A percentile compares a stretch with the other conserved stretches of the same genome.
Conservation (phyloP, 306 rosid species). For the Morella rubra region DNA sequence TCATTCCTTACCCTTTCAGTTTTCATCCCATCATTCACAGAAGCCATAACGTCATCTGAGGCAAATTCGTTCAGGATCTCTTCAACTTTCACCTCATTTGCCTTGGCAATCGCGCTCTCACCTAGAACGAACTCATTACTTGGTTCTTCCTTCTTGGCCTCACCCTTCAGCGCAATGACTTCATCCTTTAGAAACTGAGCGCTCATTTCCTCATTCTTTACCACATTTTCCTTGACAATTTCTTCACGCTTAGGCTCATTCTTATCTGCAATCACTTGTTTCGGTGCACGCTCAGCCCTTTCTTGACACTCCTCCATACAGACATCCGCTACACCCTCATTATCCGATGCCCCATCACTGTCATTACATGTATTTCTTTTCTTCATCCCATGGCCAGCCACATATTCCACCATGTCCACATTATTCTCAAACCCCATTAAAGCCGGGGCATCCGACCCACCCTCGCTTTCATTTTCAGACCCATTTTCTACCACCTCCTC, state of each 20-base stretch:
- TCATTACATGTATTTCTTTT: slow-evolving; percentile 27
- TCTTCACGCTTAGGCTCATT: slow-evolving; percentile 30
- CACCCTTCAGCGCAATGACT: slow-evolving; percentile 29
- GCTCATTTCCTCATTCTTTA: slow-evolving; percentile 12
- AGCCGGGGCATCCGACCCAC: slow-evolving; percentile 44
- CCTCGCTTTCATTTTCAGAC: slow-evolving; percentile 55
- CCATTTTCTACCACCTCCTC: slow-evolving; percentile 48
- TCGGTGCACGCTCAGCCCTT: slow-evolving; percentile 22
- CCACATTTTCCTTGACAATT: slow-evolving; percentile 28
- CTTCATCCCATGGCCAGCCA: slow-evolving; percentile 31
- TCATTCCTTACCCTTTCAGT: slow-evolving; percentile 21
- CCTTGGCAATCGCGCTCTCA: slow-evolving; percentile 15
- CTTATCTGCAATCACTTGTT: slow-evolving; percentile 27
- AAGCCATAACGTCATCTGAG: slow-evolving; percentile 15
- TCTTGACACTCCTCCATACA: slow-evolving; percentile 46
- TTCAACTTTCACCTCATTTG: neutral
- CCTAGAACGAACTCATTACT: slow-evolving; percentile 19
- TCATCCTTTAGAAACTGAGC: slow-evolving; percentile 17
- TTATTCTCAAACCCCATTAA: slow-evolving; percentile 44
- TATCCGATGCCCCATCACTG: slow-evolving; percentile 34
- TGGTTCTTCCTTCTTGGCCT: slow-evolving; percentile 20
- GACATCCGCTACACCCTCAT: slow-evolving; percentile 38
- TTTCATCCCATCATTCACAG: slow-evolving; percentile 23
- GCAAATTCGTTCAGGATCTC: slow-evolving; percentile 8
- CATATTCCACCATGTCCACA: slow-evolving; percentile 43